These are phyloP conservation scores for Atractiella rhizophila DNA, from an alignment of 768 basidiomycete genomes.

Conservation along the genomic window DNA sequence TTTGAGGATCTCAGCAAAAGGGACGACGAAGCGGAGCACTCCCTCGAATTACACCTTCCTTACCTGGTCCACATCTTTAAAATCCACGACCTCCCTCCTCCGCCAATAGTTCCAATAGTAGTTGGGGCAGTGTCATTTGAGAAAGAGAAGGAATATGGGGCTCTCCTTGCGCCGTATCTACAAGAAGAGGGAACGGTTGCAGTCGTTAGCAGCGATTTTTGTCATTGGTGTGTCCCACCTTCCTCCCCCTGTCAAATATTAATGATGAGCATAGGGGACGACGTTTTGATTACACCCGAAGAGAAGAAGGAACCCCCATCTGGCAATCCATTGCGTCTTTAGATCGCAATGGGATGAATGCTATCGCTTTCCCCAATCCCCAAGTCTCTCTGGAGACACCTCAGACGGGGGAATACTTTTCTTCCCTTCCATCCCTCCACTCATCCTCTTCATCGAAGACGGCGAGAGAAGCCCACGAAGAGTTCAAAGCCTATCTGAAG, in stretches of 20 bases:
- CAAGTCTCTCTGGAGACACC: too few species aligned
- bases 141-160: conserved; percentile 39
- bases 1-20: conserved; percentile 41
- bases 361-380: neutral
- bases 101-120: conserved; percentile 53
- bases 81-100: conserved; percentile 28
- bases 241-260: conserved; percentile 5
- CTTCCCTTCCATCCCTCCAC: too few species aligned
- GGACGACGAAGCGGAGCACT: conserved; percentile 83
- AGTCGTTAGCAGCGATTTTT: conserved; percentile 86
- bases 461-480: conserved; percentile 27
- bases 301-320: conserved; percentile 31
- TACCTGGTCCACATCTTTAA: conserved; percentile 65
- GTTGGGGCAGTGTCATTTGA: conserved; percentile 48
- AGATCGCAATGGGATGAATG: conserved; percentile 62
- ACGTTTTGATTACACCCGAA: conserved; percentile 53
- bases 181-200: conserved; percentile 53
- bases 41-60: conserved; percentile 34
- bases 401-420: too few species aligned
- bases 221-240: conserved; percentile 73
- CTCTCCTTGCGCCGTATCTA: conserved; percentile 55
- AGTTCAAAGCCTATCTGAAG: conserved; percentile 41
- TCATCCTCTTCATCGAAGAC: conserved; percentile 13
- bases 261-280: conserved; percentile 34
- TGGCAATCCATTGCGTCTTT: conserved; percentile 56